Percentiles rank a stretch among this genome's conserved stretches.
Conservation (phyloP, 1,284 basidiomycete genomes). For the Porodaedalea pini region DNA sequence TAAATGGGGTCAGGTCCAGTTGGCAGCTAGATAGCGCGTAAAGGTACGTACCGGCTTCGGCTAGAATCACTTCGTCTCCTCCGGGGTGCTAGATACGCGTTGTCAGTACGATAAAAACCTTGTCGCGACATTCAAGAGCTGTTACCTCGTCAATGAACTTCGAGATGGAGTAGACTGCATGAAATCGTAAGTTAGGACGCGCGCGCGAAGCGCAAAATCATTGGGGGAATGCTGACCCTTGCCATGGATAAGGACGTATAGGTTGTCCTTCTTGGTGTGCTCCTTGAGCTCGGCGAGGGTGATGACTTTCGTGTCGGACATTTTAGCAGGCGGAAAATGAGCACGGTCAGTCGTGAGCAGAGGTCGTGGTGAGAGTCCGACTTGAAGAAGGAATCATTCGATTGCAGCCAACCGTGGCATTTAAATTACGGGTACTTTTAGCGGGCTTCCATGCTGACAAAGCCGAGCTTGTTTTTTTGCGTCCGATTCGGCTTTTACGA, state of each 20-base stretch:
- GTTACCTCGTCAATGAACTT: conserved; percentile 95
- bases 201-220: conserved; percentile 34
- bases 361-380: conserved; percentile 12
- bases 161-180: conserved; percentile 89
- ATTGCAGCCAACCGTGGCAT: conserved; percentile 12
- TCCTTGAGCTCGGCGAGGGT: conserved; percentile 73
- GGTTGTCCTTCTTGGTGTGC: conserved; percentile 68
- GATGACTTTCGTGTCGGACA: conserved; percentile 50
- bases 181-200: conserved; percentile 11
- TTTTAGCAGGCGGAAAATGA: conserved; percentile 23
- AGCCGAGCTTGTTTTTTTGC: not conserved
- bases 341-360: not conserved
- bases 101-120: conserved; percentile 12
- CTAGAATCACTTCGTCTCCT: conserved; percentile 95
- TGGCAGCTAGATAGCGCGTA: conserved; percentile 4
- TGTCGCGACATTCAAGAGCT: not conserved
- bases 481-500: not conserved
- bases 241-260: conserved; percentile 79
- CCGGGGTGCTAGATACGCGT: conserved; percentile 75
- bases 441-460: not conserved
- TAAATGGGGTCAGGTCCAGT: conserved; percentile 19
- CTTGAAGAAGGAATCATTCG: conserved; percentile 9
- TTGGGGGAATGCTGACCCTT: conserved; percentile 60
- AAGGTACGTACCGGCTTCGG: conserved; percentile 78
- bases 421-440: conserved; percentile 13